Evolutionary conservation across 306 rosid species (phyloP).

Genomic region (Cicer judaicum): DNA sequence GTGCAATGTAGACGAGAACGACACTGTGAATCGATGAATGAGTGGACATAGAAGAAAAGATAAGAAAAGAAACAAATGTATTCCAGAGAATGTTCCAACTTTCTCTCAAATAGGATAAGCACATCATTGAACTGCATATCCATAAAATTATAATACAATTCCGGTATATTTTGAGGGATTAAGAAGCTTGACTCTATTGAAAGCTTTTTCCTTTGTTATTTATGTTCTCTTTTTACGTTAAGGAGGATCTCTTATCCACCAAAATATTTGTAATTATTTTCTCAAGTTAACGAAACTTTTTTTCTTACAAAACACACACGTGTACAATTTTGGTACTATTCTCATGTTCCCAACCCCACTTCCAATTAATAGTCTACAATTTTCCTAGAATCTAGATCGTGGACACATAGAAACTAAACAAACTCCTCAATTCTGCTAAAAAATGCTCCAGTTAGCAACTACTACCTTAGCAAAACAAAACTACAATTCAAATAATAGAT

Average conservation of each 20-base stretch:
- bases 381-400: slow-evolving; percentile 4
- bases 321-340: slow-evolving; percentile 11
- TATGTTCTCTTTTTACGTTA: slow-evolving; percentile 21
- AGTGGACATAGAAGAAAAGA: slow-evolving; percentile 17
- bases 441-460: slow-evolving; percentile 16
- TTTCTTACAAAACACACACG: not conserved
- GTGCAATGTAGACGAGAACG: slow-evolving; percentile 9
- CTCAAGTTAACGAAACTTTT: slow-evolving; percentile 13
- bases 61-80: slow-evolving; percentile 15
- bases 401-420: slow-evolving; percentile 22
- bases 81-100: slow-evolving; percentile 16
- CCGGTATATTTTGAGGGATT: not conserved
- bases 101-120: slow-evolving; percentile 4
- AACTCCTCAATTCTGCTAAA: slow-evolving; percentile 2
- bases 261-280: slow-evolving; percentile 29
- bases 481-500: slow-evolving; percentile 2
- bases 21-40: not conserved
- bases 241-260: slow-evolving; percentile 16
- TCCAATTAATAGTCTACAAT: slow-evolving; percentile 22
- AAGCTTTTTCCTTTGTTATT: slow-evolving; percentile 9
- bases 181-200: slow-evolving; percentile 12
- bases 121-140: slow-evolving; percentile 13
- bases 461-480: slow-evolving; percentile 12
- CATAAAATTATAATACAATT: slow-evolving; percentile 26
- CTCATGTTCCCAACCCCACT: slow-evolving; percentile 26